Evolutionary conservation across 2,329 filamentous ascomycete species (phyloP), one percentile per base, ranked within the genome.

Genomic region (Fusarium sp.): DNA sequence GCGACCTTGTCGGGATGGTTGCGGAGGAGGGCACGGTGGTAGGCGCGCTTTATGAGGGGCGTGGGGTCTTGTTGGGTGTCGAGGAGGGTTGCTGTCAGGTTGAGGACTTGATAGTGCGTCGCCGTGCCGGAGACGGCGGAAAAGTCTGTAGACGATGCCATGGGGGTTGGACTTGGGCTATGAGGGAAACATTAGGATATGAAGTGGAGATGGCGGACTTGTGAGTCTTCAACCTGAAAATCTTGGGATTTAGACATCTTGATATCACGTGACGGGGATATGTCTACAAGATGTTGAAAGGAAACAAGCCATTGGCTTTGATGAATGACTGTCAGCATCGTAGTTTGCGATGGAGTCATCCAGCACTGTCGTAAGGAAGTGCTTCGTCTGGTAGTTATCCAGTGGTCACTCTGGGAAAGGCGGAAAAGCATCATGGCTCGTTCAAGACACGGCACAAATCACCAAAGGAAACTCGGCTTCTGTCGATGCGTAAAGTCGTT

Each of bases 1-100:
- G 60, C 38, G 64, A 76, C 72, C 73, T 90, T 90, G 80, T 90
- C 88, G 2, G 89, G 89, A 78, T 91, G 89, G 80, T 91, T 84
- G 69, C 82, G 84, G 14, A 91, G 84, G 33, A 91, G 84, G 20
- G 89, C 87, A 58, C 86, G 84, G 76, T 84, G 87, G 78, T 91
- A 91, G 64, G 89, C 88, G 64, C 83, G 83, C 75, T 89, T 90
- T 65, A 91, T 80, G 55, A 86, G 79, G 53, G 82, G 79, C 68
- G 80, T 74, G 40, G 82, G 76, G 73, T 83, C 81, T 64, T 79
- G 71, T 58, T 81, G 76, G 62, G 80, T 77, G 72, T 83, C 78
- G 63, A 87, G 80, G 59, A 86, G 77, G 61, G 81, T 72, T 16
- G 81, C 81, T 11, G 85, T 84, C 65, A 90, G 80, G 63, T 82